Base-by-base conservation (phyloP, 2,329 filamentous ascomycete genomes). In the Polytolypa hystricis region DNA sequence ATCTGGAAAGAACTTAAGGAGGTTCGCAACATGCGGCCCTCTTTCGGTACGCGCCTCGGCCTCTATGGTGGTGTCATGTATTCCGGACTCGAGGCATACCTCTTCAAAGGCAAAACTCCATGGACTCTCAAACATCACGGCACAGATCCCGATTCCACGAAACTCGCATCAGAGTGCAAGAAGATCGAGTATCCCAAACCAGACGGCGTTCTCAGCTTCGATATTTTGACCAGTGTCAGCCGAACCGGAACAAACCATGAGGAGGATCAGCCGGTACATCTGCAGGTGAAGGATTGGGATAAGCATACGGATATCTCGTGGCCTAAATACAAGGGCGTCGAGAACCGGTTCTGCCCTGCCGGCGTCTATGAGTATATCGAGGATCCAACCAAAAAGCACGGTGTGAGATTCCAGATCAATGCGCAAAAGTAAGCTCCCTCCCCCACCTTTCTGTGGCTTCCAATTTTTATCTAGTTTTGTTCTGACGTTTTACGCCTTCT, bases 321-420 rank as follows among this genome's bases (percentile, higher is more conserved):
- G 67, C 91, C 91, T 15, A 71, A 74, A 44, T 98, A 83, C 64
- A 81, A 94, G 69, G 91, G 91, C 7, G 58, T 98, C 4, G 91
- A 98, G 70, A 95, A 93, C 59, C 73, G 91, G 14, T 98, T 98
- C 69, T 98, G 91, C 57, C 91, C 91, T 12, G 91, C 91, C 1
- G 91, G 87, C 10, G 91, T 98, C 47, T 98, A 98, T 54, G 91
- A 98, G 61, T 98, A 98, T 60, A 77, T 96, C 6, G 91, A 98
- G 65, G 91, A 98, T 55, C 74, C 80, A 37, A 79, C 71, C 38
- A 95, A 93, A 65, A 74, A 84, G 30, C 69, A 85, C 40, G 91
- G 91, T 6, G 86, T 98, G 49, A 72, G 87, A 40, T 98, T 98
- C 67, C 89, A 96, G 65, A 98, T 98, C 57, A 96, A 96, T 55